Evolutionary conservation across 345 rosid genomes (phyloP), one percentile per base, ranked within the genome.

Genomic region (Citrus mangshanensis): DNA sequence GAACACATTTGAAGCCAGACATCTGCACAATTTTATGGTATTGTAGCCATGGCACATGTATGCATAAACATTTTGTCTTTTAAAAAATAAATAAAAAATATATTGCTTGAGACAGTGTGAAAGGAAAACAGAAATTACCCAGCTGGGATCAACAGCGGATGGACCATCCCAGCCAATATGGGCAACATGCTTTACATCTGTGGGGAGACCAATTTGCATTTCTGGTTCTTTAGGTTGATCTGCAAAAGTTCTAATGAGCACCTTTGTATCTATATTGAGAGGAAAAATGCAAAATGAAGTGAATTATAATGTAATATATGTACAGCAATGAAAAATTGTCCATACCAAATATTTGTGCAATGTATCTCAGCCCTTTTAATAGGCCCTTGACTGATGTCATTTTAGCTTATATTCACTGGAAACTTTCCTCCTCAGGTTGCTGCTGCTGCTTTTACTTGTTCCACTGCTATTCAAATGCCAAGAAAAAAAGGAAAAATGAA

Each of bases 151-250:
- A 74, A 61, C 80, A 55, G 85, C 49, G 24, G 88, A 83, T 3
- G 93, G 91, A 74, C 95, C 93, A 27, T 91, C 93, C 79, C 85
- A 78, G 77, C 95, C 98, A 30, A 93, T 87, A 75, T 93, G 97
- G 25, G 97, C 91, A 8, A 93, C 87, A 80, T 92, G 98, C 77
- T 91, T 92, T 70, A 93, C 98, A 85, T 93, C 93, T 49, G 92
- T 93, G 21, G 98, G 97, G 30, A 80, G 71, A 54, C 95, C 98
- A 55, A 93, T 93, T 72, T 91, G 82, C 70, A 92, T 79, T 32
- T 87, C 91, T 40, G 71, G 79, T 75, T 92, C 97, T 72, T 92
- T 87, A 13, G 80, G 89, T 18, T 81, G 89, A 13, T 83, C 90
- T 87, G 86, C 86, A 64, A 34, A 74, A 76, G 54, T 25, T 68